Percentiles rank a stretch among this genome's conserved stretches.
Conservation (phyloP, 768 basidiomycete genomes). For the Pluteus cervinus region DNA sequence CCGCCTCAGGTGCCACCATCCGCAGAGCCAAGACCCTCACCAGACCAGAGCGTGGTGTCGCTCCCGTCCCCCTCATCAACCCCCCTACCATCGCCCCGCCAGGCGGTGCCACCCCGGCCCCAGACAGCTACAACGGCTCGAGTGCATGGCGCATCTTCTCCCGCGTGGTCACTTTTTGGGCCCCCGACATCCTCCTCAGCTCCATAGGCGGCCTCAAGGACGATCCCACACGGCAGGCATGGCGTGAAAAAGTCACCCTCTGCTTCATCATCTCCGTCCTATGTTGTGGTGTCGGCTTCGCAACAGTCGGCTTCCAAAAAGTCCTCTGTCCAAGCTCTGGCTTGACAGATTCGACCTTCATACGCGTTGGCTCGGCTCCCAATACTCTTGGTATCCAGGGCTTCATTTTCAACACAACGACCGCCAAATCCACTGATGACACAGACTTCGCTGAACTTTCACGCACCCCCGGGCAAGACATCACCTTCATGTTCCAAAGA, state of each 20-base stretch:
- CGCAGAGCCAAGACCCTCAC: slow-evolving; percentile 94
- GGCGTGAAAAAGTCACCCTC: slow-evolving; percentile 95
- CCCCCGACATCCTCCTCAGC: slow-evolving; percentile 69
- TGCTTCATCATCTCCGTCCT: slow-evolving; percentile 81
- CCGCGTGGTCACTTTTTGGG: slow-evolving; percentile 83
- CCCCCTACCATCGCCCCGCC: slow-evolving; percentile 45
- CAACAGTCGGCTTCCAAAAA: slow-evolving; percentile 90
- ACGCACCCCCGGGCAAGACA: slow-evolving; percentile 72
- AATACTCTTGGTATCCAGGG: slow-evolving; percentile 78
- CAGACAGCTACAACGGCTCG: slow-evolving; percentile 35
- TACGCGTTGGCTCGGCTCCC: slow-evolving; percentile 46
- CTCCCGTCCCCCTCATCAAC: slow-evolving; percentile 90
- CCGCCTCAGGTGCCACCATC: slow-evolving; percentile 52
- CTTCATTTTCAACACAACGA: slow-evolving; percentile 65
- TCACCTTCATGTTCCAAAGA: slow-evolving; percentile 81
- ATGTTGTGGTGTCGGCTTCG: slow-evolving; percentile 80
- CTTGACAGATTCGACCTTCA: slow-evolving; percentile 37
- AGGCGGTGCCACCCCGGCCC: slow-evolving; percentile 26
- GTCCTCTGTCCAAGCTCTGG: slow-evolving; percentile 76
- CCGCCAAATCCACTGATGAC: slow-evolving; percentile 38
- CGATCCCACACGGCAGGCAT: slow-evolving; percentile 75
- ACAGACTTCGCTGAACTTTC: slow-evolving; percentile 58
- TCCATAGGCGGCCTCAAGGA: slow-evolving; percentile 80
- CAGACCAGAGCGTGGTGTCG: slow-evolving; percentile 90
- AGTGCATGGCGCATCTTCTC: slow-evolving; percentile 82